Conservation (phyloP, 495 filamentous ascomycete genomes). For the Talaromyces wortmannii region DNA sequence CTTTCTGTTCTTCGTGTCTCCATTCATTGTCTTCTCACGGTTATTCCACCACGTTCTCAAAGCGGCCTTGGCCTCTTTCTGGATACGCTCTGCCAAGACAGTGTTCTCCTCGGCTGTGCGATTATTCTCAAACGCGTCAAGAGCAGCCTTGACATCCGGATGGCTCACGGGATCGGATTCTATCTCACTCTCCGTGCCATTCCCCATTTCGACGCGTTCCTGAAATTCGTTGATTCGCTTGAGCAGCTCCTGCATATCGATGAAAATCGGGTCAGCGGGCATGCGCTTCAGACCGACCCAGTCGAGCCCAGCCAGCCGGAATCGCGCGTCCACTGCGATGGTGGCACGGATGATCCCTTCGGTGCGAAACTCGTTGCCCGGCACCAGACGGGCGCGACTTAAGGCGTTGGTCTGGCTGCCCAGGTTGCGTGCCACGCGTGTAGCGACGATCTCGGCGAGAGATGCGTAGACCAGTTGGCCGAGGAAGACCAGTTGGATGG, state of each 20-base stretch:
- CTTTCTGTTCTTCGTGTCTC: neutral
- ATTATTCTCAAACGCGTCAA: neutral
- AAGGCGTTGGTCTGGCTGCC: constrained; percentile 12
- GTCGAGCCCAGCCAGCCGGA: constrained; percentile 13
- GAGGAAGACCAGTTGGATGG: constrained; percentile 19
- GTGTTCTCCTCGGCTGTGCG: neutral
- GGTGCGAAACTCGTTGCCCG: constrained; percentile 13
- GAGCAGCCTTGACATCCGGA: neutral
- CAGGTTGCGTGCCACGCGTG: constrained; percentile 14
- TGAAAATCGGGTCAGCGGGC: constrained; percentile 12
- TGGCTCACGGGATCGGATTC: neutral
- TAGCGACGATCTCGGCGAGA: constrained; percentile 19
- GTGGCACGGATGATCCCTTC: constrained; percentile 17
- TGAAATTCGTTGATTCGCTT: constrained; percentile 4
- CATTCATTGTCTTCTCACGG: neutral
- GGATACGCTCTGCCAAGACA: neutral
- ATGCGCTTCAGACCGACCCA: constrained; percentile 18
- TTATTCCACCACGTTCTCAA: neutral
- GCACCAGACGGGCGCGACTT: constrained; percentile 1
- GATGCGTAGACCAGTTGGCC: constrained; percentile 16
- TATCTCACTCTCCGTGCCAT: neutral
- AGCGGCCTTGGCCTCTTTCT: neutral
- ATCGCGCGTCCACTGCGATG: constrained; percentile 7
- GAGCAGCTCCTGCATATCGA: constrained; percentile 15
- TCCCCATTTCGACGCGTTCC: neutral